Conservation (phyloP, 495 filamentous ascomycete genomes). For the Monascus purpureus region DNA sequence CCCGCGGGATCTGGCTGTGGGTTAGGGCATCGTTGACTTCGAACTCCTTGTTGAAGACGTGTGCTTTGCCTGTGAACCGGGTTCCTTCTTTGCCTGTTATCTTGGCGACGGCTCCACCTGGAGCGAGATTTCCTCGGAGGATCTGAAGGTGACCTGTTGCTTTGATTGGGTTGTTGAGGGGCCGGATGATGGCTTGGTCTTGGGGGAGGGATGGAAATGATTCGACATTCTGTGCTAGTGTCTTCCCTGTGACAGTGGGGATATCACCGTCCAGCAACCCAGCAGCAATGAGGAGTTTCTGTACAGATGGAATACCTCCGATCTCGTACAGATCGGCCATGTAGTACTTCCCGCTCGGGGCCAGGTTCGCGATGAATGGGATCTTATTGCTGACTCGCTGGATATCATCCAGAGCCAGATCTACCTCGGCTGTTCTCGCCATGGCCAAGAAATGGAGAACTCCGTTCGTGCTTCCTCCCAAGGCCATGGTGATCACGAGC, state of each 20-base stretch:
- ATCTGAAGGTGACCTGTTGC: conserved; percentile 79
- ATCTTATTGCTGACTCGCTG: conserved; percentile 79
- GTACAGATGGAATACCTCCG: conserved; percentile 78
- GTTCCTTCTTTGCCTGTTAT: conserved; percentile 95
- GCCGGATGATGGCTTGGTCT: conserved; percentile 75
- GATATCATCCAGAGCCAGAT: conserved; percentile 75
- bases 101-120: conserved; percentile 88
- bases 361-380: conserved; percentile 86
- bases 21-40: conserved; percentile 64
- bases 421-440: conserved; percentile 76
- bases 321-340: conserved; percentile 95
- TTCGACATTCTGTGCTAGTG: conserved; percentile 75
- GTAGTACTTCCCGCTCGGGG: conserved; percentile 73
- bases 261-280: conserved; percentile 73
- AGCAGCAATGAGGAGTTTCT: conserved; percentile 80
- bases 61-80: conserved; percentile 65
- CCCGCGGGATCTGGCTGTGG: conserved; percentile 53
- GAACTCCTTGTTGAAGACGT: conserved; percentile 84
- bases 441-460: conserved; percentile 93
- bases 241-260: conserved; percentile 83
- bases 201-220: conserved; percentile 68
- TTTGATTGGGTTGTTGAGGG: conserved; percentile 76
- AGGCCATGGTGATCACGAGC: conserved; percentile 79
- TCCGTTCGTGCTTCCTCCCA: conserved; percentile 84
- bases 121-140: conserved; percentile 78